A percentile compares a stretch with the other conserved stretches of the same genome.
Conservation (phyloP, 192 early-diverging fungal species). For the Coemansia sp. region DNA sequence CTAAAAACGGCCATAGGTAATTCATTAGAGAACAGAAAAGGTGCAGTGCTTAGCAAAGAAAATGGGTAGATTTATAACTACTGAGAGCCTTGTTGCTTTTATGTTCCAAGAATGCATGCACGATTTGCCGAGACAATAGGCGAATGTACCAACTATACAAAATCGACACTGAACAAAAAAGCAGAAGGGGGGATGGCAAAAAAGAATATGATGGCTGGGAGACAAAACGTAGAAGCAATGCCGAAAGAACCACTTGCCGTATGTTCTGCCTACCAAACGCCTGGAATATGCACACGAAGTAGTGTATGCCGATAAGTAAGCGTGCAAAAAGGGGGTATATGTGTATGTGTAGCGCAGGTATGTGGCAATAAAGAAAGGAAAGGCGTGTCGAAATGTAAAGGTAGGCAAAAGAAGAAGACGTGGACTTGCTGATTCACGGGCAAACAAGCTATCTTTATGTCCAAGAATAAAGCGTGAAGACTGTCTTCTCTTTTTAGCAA, state of each 20-base stretch:
- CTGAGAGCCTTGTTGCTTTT: background rate
- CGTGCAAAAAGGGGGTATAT: background rate
- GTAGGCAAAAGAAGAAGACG: background rate
- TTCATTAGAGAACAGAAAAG: constrained; percentile 19
- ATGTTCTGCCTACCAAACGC: background rate
- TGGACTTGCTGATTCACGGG: background rate
- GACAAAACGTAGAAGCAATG: background rate
- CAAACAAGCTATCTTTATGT: background rate
- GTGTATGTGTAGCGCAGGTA: background rate
- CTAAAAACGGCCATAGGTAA: constrained; percentile 33
- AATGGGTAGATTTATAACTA: background rate
- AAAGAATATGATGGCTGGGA: background rate
- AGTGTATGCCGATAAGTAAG: background rate
- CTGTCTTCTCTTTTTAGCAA: background rate
- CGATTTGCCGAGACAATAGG: constrained; percentile 1
- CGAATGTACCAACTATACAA: background rate
- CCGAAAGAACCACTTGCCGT: background rate
- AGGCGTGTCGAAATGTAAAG: background rate
- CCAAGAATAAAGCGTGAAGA: background rate
- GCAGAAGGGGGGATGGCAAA: background rate
- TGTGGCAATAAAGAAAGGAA: background rate
- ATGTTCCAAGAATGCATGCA: background rate
- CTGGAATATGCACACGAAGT: background rate
- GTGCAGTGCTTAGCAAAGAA: constrained; percentile 2
- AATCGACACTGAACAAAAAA: background rate